Base-by-base conservation (phyloP, 176 grass and related monocot genomes). In the Musa beccarii region DNA sequence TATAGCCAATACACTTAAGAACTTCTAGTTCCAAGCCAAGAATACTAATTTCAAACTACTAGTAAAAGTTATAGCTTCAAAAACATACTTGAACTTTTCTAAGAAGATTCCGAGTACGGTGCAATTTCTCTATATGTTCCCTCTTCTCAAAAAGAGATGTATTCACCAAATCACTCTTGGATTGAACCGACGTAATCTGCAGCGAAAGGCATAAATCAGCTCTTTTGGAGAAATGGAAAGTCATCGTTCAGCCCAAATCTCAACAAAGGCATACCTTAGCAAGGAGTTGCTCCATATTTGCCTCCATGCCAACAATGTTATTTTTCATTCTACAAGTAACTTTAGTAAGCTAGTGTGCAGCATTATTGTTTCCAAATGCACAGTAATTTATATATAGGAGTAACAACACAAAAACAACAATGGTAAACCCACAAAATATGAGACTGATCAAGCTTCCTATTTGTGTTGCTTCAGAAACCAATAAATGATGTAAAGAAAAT, bases 111-210 rank as follows among this genome's bases (percentile, higher is more conserved):
- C 85, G 84, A 86, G 90, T 99, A 51, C 95, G 86, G 53, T 99
- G 95, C 84, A 99, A 82, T 87, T 99, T 99, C 82, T 99, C 95
- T 80, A 99, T 92, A 76, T 89, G 92, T 82, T 92, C 95, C 74
- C 95, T 91, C 83, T 99, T 99, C 81, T 92, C 89, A 16, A 94
- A 99, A 68, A 99, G 87, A 78, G 90, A 99, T 83, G 91, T 86
- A 76, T 99, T 99, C 68, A 94, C 85, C 51, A 89, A 83, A 66
- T 99, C 95, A 68, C 95, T 99, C 85, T 83, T 99, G 62, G 91
- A 99, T 82, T 99, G 91, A 29, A 99, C 91, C 67, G 88, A 94
- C 73, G 91, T 99, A 86, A 99, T 99, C 95, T 90, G 76, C 13
- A 53, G 34, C 16, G 25, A 52, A 75, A 77, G 76, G 6, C 1